A percentile compares a stretch with the other conserved stretches of the same genome.
Evolutionary conservation across 805 yeast species (phyloP).

Genomic region (Metschnikowia rubicola): DNA sequence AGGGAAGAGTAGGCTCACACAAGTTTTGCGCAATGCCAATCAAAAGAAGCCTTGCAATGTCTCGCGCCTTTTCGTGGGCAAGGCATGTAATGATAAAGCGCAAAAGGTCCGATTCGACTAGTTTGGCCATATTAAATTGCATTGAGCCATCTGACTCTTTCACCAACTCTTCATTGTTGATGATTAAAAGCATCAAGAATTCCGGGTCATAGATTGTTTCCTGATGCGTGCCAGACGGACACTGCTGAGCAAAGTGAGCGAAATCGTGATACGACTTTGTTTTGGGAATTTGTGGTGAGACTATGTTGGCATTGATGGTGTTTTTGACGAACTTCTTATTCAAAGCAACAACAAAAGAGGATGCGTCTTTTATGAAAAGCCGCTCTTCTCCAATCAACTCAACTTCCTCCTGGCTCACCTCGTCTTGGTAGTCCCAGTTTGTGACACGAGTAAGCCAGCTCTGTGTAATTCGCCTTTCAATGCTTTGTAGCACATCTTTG

Average conservation of each 20-base stretch:
- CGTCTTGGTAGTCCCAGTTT: constrained; percentile 60
- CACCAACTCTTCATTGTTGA: constrained; percentile 66
- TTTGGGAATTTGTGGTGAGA: neutral
- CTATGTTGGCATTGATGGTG: constrained; percentile 34
- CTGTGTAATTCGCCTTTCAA: constrained; percentile 51
- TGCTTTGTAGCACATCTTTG: constrained; percentile 47
- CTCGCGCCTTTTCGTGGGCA: constrained; percentile 29
- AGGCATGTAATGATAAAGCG: constrained; percentile 48
- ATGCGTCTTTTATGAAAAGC: constrained; percentile 41
- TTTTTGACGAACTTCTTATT: constrained; percentile 48
- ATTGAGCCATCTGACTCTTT: constrained; percentile 21
- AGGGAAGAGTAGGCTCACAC: constrained; percentile 29
- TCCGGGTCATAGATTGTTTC: constrained; percentile 60
- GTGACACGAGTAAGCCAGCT: constrained; percentile 67
- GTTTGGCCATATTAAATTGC: constrained; percentile 49
- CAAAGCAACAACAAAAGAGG: constrained; percentile 49
- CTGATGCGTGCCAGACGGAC: constrained; percentile 17
- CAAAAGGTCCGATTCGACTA: constrained; percentile 56
- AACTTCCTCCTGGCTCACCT: constrained; percentile 38
- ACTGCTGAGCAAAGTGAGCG: constrained; percentile 1
- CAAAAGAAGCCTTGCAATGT: constrained; percentile 44
- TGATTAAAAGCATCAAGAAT: constrained; percentile 57
- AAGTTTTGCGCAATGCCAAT: constrained; percentile 41
- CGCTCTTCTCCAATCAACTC: constrained; percentile 48
- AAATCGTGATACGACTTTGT: constrained; percentile 3